Evolutionary conservation across 345 rosid genomes (phyloP).

Genomic region (Sonneratia alba): DNA sequence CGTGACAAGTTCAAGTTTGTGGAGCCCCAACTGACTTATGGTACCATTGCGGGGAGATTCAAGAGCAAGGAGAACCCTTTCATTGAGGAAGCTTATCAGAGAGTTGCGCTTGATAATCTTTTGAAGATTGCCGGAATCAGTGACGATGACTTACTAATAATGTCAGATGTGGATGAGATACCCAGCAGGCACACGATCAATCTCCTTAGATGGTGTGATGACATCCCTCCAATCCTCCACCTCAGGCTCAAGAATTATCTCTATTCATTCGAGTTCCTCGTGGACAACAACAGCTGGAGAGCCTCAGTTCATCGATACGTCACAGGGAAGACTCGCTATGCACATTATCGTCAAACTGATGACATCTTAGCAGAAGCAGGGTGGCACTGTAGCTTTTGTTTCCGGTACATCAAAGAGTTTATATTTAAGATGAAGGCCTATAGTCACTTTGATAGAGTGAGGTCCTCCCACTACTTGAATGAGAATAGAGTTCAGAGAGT

Average conservation of each 20-base stretch:
- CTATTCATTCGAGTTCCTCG: constrained; percentile 73
- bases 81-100: constrained; percentile 13
- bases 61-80: constrained; percentile 10
- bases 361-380: constrained; percentile 51
- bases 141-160: constrained; percentile 73
- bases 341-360: constrained; percentile 52
- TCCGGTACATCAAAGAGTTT: constrained; percentile 45
- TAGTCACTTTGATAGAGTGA: constrained; percentile 50
- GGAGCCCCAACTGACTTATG: not conserved
- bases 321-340: constrained; percentile 41
- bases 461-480: constrained; percentile 42
- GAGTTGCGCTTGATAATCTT: constrained; percentile 8
- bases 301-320: constrained; percentile 66
- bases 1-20: not conserved
- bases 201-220: constrained; percentile 77
- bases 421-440: constrained; percentile 63
- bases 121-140: constrained; percentile 24
- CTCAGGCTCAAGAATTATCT: constrained; percentile 71
- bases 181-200: constrained; percentile 81
- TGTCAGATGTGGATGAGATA: constrained; percentile 90
- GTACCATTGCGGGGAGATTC: constrained; percentile 2
- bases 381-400: constrained; percentile 68
- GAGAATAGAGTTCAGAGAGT: constrained; percentile 49
- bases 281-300: constrained; percentile 76
- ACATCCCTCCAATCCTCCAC: constrained; percentile 58